Base-by-base conservation (phyloP, 768 basidiomycete species). In the Guyanaporus albipodus region DNA sequence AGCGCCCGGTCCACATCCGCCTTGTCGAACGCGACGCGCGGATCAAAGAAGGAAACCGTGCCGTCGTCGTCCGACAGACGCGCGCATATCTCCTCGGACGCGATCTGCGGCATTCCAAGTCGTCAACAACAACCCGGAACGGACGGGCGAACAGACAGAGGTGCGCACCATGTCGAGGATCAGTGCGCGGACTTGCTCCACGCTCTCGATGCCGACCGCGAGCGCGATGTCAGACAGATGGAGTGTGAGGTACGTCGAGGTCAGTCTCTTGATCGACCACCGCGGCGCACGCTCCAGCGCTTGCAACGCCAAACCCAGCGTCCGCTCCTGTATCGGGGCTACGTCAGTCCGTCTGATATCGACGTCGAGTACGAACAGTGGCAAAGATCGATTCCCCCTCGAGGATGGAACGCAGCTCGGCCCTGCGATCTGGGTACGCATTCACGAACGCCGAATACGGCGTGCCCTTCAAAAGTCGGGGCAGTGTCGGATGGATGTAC, bases 241-340 rank as follows among this genome's bases (percentile, higher is more conserved):
- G 14, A 91, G 78, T 0, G 87, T 89, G 32, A 91, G 73, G 57
- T 91, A 95, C 2, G 91, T 91, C 41, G 78, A 78, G 0, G 86
- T 92, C 46, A 93, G 78, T 61, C 82, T 86, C 66, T 80, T 82
- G 55, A 93, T 78, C 38, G 79, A 71, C 82, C 91, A 91, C 17
- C 85, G 74, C 0, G 88, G 85, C 0, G 87, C 83, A 14, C 80
- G 79, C 6, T 77, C 76, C 22, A 90, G 68, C 2, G 80, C 85
- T 50, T 83, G 82, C 29, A 70, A 63, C 28, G 90, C 64, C 26
- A 95, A 71, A 7, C 91, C 91, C 2, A 79, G 33, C 45, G 84
- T 93, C 45, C 76, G 77, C 33, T 95, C 91, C 80, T 88, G 49
- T 42, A 21, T 26, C 46, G 6, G 27, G 7, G 28, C 8, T 23